Base-by-base conservation (phyloP, 179 eudicot species). In the Actinidia arguta region DNA sequence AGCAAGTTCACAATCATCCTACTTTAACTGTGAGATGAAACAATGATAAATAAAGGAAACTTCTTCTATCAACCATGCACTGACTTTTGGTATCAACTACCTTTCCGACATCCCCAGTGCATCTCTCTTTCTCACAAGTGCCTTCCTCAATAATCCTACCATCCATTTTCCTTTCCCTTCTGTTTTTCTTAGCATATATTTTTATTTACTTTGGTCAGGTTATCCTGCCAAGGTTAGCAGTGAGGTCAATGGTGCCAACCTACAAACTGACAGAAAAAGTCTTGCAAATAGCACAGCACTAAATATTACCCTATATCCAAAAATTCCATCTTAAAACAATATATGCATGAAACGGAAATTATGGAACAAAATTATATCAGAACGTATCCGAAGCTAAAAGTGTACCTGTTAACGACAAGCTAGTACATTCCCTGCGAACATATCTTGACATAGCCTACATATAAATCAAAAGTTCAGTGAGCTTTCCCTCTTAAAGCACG, bases 401-500 rank as follows among this genome's bases (percentile, higher is more conserved):
- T 77, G 16, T 88, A 94, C 99, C 99, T 78, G 97, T 94, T 82
- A 94, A 70, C 61, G 95, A 86, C 76, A 94, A 88, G 83, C 97
- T 92, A 84, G 84, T 85, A 56, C 90, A 83, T 91, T 94, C 96
- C 95, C 86, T 91, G 44, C 93, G 93, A 83, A 94, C 89, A 92
- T 94, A 94, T 73, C 97, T 94, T 69, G 93, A 88, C 93, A 92
- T 89, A 81, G 93, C 92, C 93, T 90, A 89, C 82, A 86, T 24
- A 70, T 11, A 31, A 59, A 73, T 46, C 25, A 84, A 50, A 22
- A 73, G 46, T n/a, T 44, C 58, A 73, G 64, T 74, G 67, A 73
- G 66, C 36, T 73, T 78, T 58, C 24, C 18, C 59, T 24, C 42
- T 17, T 56, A n/a, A 78, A 46, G 47, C 62, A 36, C 36, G 18